A percentile compares a stretch with the other conserved stretches of the same genome.
phyloP scores from a whole-genome alignment of 1,284 basidiomycete genomes.

The Cryptococcus sp. region DNA sequence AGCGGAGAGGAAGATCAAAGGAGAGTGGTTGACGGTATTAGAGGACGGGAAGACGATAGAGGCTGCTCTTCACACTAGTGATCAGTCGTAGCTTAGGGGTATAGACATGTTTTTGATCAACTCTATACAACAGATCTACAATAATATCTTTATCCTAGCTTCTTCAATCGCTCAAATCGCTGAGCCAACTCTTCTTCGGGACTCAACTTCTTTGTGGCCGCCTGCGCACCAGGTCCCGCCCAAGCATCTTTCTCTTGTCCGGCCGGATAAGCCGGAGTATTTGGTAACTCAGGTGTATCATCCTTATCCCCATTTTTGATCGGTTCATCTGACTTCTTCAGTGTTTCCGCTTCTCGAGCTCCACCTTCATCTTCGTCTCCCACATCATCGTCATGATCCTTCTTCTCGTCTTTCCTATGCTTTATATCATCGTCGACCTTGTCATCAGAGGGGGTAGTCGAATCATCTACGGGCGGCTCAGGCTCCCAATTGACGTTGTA shows the following conservation, averaged over 20 bases:
- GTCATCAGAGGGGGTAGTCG: constrained; percentile 11
- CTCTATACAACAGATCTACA: neutral
- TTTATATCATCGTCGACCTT: constrained; percentile 11
- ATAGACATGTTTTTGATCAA: too few relatives aligned
- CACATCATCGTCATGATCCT: constrained; percentile 27
- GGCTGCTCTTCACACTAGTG: neutral
- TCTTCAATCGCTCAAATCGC: constrained; percentile 40
- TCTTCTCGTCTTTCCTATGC: constrained; percentile 27
- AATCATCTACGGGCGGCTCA: constrained; percentile 23
- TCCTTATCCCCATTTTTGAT: neutral
- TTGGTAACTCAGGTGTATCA: neutral
- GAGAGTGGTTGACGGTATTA: constrained; percentile 28
- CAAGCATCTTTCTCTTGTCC: neutral
- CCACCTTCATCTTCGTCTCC: constrained; percentile 2
- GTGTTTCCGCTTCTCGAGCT: neutral
- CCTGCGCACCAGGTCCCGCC: neutral
- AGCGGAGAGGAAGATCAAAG: constrained; percentile 26
- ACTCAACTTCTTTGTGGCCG: constrained; percentile 21
- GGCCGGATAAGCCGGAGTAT: neutral
- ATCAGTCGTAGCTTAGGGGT: too few relatives aligned
- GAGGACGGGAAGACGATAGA: constrained; percentile 30
- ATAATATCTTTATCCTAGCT: constrained; percentile 13
- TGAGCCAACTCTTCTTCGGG: constrained; percentile 41
- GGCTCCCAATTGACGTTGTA: constrained; percentile 72
- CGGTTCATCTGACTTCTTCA: neutral